Evolutionary conservation across 257 asterid genomes (phyloP).

Genomic region (Solanum lycopersicoides): DNA sequence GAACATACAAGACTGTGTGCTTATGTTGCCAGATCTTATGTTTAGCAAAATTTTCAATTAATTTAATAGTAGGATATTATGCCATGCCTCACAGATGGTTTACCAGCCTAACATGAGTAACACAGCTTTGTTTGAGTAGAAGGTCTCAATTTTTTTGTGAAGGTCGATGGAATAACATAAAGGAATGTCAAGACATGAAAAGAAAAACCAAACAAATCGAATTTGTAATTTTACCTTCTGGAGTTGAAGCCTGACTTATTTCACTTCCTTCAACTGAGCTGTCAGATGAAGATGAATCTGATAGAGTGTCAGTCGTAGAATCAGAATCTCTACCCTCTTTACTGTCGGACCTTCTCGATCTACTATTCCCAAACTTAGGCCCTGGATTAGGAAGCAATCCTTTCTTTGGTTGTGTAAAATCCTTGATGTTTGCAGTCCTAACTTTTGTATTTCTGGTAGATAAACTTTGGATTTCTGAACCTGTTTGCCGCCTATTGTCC

Average conservation of each 20-base stretch:
- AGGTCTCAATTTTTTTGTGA: not conserved
- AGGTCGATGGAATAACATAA: not conserved
- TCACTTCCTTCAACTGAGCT: constrained; percentile 45
- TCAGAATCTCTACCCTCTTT: constrained; percentile 27
- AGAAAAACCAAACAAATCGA: not conserved
- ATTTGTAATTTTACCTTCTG: constrained; percentile 31
- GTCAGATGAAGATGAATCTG: constrained; percentile 51
- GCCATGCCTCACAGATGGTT: not conserved
- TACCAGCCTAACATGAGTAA: not conserved
- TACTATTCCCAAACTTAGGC: constrained; percentile 30
- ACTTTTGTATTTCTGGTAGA: constrained; percentile 10
- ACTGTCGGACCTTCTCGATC: constrained; percentile 51
- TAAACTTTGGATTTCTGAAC: constrained; percentile 3
- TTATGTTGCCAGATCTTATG: not conserved
- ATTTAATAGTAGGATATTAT: not conserved
- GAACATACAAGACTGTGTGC: not conserved
- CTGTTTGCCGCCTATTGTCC: constrained; percentile 12
- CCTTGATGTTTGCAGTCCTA: not conserved
- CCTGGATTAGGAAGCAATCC: constrained; percentile 28
- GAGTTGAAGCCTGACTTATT: constrained; percentile 30
- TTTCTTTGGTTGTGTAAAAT: constrained; percentile 23
- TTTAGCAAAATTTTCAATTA: not conserved
- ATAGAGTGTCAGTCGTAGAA: constrained; percentile 31
- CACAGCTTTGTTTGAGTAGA: not conserved
- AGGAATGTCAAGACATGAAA: not conserved